Evolutionary conservation across 257 asterid species (phyloP).

Genomic region (Mentha longifolia): DNA sequence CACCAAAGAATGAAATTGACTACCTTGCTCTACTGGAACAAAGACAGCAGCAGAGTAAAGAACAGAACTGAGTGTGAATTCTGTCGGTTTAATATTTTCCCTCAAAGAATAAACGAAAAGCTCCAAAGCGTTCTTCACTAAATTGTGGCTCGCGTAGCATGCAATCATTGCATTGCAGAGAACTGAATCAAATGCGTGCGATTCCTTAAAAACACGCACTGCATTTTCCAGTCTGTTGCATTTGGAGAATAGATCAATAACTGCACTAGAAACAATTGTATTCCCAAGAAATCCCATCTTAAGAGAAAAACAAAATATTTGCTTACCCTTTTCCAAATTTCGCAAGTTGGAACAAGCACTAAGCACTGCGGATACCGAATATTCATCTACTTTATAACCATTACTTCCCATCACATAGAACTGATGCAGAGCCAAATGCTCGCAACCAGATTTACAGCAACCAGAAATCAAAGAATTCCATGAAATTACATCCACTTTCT

Average conservation of each 20-base stretch:
- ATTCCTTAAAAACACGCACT: conserved; percentile 45
- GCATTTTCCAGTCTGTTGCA: conserved; percentile 69
- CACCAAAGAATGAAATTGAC: conserved; percentile 64
- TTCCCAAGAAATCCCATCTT: conserved; percentile 62
- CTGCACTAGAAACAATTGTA: conserved; percentile 68
- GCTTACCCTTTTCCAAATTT: conserved; percentile 64
- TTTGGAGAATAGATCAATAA: conserved; percentile 66
- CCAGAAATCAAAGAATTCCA: conserved; percentile 78
- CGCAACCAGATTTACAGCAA: conserved; percentile 54
- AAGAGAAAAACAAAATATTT: conserved; percentile 54
- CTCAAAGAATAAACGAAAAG: conserved; percentile 49
- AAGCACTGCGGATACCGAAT: conserved; percentile 55
- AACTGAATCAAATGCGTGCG: conserved; percentile 49
- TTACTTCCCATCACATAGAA: conserved; percentile 51
- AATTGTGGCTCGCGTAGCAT: conserved; percentile 52
- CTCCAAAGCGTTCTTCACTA: conserved; percentile 50
- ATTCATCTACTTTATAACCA: conserved; percentile 54
- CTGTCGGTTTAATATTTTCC: conserved; percentile 59
- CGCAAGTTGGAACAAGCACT: conserved; percentile 58
- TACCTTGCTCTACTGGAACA: conserved; percentile 52
- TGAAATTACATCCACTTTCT: conserved; percentile 60
- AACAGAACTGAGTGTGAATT: conserved; percentile 61
- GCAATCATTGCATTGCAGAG: conserved; percentile 68
- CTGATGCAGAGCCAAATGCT: conserved; percentile 42
- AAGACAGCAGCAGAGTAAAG: conserved; percentile 50